Evolutionary conservation across 2,329 filamentous ascomycete species (phyloP).

Genomic region (Microcera coccophila): DNA sequence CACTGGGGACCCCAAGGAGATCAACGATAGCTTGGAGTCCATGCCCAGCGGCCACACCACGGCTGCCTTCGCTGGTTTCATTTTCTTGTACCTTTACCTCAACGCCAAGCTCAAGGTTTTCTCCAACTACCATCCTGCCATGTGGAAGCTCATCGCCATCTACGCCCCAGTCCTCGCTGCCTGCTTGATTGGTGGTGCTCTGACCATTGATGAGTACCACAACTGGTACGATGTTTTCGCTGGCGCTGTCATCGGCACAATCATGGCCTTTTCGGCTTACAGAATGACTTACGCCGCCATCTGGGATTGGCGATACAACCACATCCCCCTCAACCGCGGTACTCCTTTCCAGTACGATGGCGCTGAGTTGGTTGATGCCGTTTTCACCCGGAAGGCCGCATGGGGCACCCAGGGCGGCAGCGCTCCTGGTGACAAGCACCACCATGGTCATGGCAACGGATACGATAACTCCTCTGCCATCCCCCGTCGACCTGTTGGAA

Average conservation of each 20-base stretch:
- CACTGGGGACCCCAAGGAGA: constrained; percentile 60
- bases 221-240: constrained; percentile 72
- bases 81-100: constrained; percentile 68
- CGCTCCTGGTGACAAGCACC: constrained; percentile 5
- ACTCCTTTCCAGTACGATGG: constrained; percentile 51
- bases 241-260: constrained; percentile 60
- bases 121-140: constrained; percentile 65
- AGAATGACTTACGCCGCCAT: constrained; percentile 64
- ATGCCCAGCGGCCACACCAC: constrained; percentile 73
- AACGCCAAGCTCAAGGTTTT: constrained; percentile 77
- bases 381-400: constrained; percentile 57
- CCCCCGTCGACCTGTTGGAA: constrained; percentile 15
- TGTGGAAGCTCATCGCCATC: constrained; percentile 67
- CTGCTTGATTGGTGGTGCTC: constrained; percentile 61
- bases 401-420: constrained; percentile 45
- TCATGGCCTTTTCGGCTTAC: constrained; percentile 62
- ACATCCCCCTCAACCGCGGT: constrained; percentile 60
- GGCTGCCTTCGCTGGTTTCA: constrained; percentile 67
- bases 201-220: constrained; percentile 71
- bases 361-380: constrained; percentile 48
- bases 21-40: constrained; percentile 66
- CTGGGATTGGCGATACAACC: constrained; percentile 64
- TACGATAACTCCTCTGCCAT: constrained; percentile 7
- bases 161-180: constrained; percentile 66
- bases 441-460: neutral